Conservation (phyloP, 768 basidiomycete species). For the Amanita molliuscula region DNA sequence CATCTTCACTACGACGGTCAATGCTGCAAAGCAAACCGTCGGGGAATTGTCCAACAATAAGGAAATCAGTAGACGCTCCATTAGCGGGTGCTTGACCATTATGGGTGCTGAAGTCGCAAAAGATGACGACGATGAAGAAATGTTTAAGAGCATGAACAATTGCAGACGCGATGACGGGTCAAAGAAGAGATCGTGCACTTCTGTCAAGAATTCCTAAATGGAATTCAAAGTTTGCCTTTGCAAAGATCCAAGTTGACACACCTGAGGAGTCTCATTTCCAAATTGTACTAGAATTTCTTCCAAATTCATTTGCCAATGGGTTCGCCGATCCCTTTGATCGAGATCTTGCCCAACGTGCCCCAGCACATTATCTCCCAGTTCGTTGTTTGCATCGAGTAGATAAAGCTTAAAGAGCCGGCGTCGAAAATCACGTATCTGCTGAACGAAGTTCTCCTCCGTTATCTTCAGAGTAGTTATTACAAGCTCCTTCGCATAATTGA, state of each 20-base stretch:
- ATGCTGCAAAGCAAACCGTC: slow-evolving; percentile 52
- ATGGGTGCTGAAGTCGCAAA: slow-evolving; percentile 40
- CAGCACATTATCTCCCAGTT: slow-evolving; percentile 59
- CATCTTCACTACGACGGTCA: slow-evolving; percentile 57
- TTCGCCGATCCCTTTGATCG: slow-evolving; percentile 46
- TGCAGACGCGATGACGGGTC: slow-evolving; percentile 57
- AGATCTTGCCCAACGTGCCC: slow-evolving; percentile 65
- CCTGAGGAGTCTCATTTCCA: slow-evolving; percentile 53
- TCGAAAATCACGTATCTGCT: slow-evolving; percentile 55
- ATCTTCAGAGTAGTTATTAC: slow-evolving; percentile 51
- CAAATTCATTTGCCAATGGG: slow-evolving; percentile 69
- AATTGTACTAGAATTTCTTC: slow-evolving; percentile 65
- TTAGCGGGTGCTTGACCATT: slow-evolving; percentile 52
- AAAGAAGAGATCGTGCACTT: slow-evolving; percentile 53
- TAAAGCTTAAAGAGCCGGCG: slow-evolving; percentile 65
- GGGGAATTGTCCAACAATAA: slow-evolving; percentile 69
- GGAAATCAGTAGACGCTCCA: slow-evolving; percentile 54
- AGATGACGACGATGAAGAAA: slow-evolving; percentile 42
- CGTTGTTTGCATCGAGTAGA: slow-evolving; percentile 65
- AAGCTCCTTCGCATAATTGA: slow-evolving; percentile 63
- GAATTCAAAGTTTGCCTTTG: not conserved
- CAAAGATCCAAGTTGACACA: slow-evolving; percentile 21
- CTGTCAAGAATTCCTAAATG: slow-evolving; percentile 57
- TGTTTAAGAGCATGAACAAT: slow-evolving; percentile 54
- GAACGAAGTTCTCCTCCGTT: slow-evolving; percentile 30